Conservation (phyloP, 1,284 basidiomycete species). For the Ceratobasidium sp. region DNA sequence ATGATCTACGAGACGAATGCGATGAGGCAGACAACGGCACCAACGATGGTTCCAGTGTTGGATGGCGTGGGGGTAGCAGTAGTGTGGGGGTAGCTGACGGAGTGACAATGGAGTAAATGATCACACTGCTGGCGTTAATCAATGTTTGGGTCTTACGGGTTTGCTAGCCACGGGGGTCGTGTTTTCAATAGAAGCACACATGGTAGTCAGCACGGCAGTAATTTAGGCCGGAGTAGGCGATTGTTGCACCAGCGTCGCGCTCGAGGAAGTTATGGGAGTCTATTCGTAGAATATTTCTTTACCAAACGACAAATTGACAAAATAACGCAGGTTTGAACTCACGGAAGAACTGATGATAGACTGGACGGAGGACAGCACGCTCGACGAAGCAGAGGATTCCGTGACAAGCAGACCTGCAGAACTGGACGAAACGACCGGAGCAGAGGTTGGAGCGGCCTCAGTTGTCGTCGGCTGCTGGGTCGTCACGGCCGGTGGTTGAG, state of each 20-base stretch:
- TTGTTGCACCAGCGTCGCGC: background rate
- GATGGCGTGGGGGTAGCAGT: conserved; percentile 13
- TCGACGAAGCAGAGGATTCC: background rate
- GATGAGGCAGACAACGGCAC: conserved; percentile 42
- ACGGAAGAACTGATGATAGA: no score
- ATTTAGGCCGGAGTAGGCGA: background rate
- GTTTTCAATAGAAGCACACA: background rate
- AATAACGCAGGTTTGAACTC: no score
- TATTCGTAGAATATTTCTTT: conserved; percentile 15
- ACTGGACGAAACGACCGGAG: no score
- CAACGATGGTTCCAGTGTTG: conserved; percentile 41
- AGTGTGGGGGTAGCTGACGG: background rate
- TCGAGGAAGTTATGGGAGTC: conserved; percentile 6
- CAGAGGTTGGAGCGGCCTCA: background rate
- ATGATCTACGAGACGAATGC: conserved; percentile 39
- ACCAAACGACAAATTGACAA: background rate
- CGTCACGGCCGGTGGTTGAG: no score
- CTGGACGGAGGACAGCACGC: no score
- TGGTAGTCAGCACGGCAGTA: background rate
- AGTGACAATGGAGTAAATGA: background rate
- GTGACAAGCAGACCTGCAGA: background rate
- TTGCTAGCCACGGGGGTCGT: background rate
- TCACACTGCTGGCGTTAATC: conserved; percentile 4
- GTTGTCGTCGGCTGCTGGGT: no score
- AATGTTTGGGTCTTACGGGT: background rate